Percentiles rank a stretch among this genome's conserved stretches.
These are phyloP conservation scores for Aureobasidium melanogenum DNA, from an alignment of 2,329 filamentous ascomycete genomes.

Conservation along the genomic window DNA sequence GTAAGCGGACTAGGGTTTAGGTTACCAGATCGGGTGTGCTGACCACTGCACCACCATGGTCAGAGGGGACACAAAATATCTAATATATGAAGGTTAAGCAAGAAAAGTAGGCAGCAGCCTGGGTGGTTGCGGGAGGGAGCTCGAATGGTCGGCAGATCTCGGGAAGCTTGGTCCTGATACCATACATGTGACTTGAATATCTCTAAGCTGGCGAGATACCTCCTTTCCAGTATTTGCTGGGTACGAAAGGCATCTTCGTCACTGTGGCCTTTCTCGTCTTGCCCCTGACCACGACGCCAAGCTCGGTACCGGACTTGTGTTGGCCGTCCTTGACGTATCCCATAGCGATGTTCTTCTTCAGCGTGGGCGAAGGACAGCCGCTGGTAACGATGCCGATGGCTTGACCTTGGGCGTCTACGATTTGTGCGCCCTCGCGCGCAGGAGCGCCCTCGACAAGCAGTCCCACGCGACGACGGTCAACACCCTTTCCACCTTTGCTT, in stretches of 20 bases:
- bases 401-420: slow-evolving; percentile 56
- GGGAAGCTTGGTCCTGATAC: neutral
- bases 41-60: neutral
- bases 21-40: neutral
- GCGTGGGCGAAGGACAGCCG: slow-evolving; percentile 77
- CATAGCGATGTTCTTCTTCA: slow-evolving; percentile 93
- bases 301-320: slow-evolving; percentile 76
- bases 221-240: slow-evolving; percentile 62
- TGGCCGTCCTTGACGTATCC: slow-evolving; percentile 74
- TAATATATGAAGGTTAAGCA: neutral
- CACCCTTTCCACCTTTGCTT: slow-evolving; percentile 62
- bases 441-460: slow-evolving; percentile 77
- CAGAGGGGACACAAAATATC: neutral
- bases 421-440: slow-evolving; percentile 77
- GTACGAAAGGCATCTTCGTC: slow-evolving; percentile 82
- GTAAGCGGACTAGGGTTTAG: neutral
- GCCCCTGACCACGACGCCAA: slow-evolving; percentile 69
- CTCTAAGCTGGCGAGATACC: slow-evolving; percentile 15
- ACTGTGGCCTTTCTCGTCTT: slow-evolving; percentile 67
- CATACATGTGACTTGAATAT: no score
- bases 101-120: neutral
- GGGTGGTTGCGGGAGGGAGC: no score
- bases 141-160: neutral
- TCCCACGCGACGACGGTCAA: slow-evolving; percentile 66
- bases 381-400: slow-evolving; percentile 77